Conservation (phyloP, 2,329 filamentous ascomycete genomes). For the Talaromyces sp. region DNA sequence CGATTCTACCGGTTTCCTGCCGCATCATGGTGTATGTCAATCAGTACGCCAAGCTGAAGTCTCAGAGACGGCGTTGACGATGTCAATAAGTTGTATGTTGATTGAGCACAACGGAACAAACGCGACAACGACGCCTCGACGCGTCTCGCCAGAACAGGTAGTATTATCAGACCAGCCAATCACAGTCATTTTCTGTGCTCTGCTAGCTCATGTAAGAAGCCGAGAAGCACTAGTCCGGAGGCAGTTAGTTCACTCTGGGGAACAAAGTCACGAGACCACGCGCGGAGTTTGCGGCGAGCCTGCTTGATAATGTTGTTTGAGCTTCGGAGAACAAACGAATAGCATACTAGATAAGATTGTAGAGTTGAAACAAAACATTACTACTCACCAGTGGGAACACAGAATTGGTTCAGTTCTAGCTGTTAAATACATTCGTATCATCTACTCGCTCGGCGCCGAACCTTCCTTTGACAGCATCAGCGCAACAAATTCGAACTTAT, state of each 20-base stretch:
- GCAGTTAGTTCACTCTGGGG: background rate
- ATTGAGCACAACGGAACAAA: background rate
- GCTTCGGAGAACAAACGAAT: background rate
- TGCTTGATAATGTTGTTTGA: background rate
- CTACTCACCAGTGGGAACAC: no score
- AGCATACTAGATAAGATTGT: background rate
- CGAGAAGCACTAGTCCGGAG: background rate
- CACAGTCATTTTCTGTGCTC: background rate
- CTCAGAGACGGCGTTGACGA: background rate
- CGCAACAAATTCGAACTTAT: background rate
- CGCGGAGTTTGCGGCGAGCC: background rate
- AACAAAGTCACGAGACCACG: background rate
- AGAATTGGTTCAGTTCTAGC: background rate
- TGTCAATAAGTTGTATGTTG: background rate
- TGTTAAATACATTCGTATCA: background rate
- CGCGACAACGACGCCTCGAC: conserved; percentile 14
- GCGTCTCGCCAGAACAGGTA: conserved; percentile 14
- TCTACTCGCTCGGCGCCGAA: background rate
- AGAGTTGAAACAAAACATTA: background rate
- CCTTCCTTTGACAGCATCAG: background rate
- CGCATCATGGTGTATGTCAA: conserved; percentile 39
- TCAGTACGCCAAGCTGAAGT: background rate
- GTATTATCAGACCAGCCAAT: conserved; percentile 12
- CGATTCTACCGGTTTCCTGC: conserved; percentile 43
- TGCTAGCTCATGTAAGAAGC: background rate